Base-by-base conservation (phyloP, 2,329 filamentous ascomycete genomes). In the Trichoderma atroviride region DNA sequence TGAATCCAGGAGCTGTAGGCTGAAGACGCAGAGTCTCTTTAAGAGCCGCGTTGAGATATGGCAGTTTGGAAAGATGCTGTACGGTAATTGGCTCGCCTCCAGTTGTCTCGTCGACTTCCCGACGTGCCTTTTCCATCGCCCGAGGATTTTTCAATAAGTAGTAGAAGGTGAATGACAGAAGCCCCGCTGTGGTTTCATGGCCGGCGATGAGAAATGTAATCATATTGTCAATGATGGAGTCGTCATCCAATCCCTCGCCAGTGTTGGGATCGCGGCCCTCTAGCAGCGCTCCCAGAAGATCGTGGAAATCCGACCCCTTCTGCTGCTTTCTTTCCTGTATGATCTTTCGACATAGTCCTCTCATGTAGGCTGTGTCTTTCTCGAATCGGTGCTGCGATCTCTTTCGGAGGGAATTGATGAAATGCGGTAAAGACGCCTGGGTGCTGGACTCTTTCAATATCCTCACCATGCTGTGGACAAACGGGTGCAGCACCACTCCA, bases 161-260 rank as follows among this genome's bases (percentile, higher is more conserved):
- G 74, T 87, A 88, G 69, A 90, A 84, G 0, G 84, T 78, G 72
- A 90, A 91, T 1, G 87, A 84, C n/a, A 91, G 77, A 7, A 89
- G 78, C 4, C 88, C 88, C 5, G 86, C 86, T 0, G 89, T 89
- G 0, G 90, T 92, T 72, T 92, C 90, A 73, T 91, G 89, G 5
- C 89, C 75, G 60, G 88, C 88, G 72, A 89, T 87, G n/a, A 92
- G 78, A 73, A 92, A 92, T 0, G 89, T 91, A 67, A 90, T 87
- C 80, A 92, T 86, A 72, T 92, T 91, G 75, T 90, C 84, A 35
- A 87, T 83, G 72, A 92, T 90, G 40, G 82, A 85, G 4, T 84
- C 79, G 72, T 91, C 87, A 0, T 81, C 84, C 76, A 92, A 82
- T 9, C 83, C 83, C 72, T 88, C 81, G 14, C 89, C 89, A 3